Evolutionary conservation across 805 yeast genomes (phyloP), one percentile per base, ranked within the genome.

Genomic region (Candida takata): DNA sequence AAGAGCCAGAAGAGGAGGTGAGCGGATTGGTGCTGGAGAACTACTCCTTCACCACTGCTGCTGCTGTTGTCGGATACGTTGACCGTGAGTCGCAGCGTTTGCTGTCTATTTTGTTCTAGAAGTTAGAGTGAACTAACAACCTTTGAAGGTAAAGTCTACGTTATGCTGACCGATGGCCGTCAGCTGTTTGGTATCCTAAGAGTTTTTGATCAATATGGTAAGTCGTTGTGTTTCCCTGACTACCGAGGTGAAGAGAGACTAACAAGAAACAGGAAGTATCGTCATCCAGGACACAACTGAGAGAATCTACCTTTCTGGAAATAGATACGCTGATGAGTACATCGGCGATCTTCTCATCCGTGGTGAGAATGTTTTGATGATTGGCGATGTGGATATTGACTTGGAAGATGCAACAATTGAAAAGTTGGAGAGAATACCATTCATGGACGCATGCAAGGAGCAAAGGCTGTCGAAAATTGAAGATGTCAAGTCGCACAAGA

Each of bases 381-480:
- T 92, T 56, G 98, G 97, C 15, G 97, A 90, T 57, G 73, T 90
- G 43, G 96, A 88, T 58, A 82, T 86, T 43, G 95, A 85, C 53
- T 72, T 65, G 43, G 95, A 87, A 59, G 95, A 84, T 52, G 73
- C 65, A 42, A 83, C 83, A 35, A 60, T 84, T 48, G 67, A 67
- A 27, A 59, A 62, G 11, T 67, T 77, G 58, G 64, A 70, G 43
- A 75, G 72, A 54, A 67, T 84, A 16, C 74, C 74, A 24, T 87
- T 74, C 54, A 66, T 64, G 26, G 72, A 67, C 31, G 94, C 92
- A 2, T 76, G 74, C 48, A 48, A 54, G 23, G 67, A 66, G 38
- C 59, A 58, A 39, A 54, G 54, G 31, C 29, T 35, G 9, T 45
- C 42, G 17, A 62, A 58, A 24, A 52, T 57, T 27, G 49, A 51